phyloP scores from a whole-genome alignment of 257 asterid species.

The Salvia rosmarinus region DNA sequence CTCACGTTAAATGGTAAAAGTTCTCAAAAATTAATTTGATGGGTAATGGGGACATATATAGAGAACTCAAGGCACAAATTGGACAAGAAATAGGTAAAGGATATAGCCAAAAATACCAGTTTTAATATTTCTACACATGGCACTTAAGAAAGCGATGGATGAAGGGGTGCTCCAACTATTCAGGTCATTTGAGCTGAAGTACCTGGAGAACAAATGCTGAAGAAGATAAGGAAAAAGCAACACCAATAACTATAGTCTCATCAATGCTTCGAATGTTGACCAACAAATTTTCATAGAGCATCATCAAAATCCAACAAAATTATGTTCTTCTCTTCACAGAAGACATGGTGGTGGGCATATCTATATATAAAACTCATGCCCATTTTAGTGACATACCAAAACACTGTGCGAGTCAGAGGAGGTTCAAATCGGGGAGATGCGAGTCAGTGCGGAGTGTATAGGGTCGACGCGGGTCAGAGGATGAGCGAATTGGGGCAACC shows the following conservation, averaged over 20 bases:
- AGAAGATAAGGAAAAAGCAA: slow-evolving; percentile 95
- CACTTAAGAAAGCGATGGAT: not conserved
- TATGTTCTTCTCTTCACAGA: too few species aligned
- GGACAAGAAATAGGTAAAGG: not conserved
- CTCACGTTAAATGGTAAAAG: not conserved
- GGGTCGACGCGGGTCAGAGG: too few species aligned
- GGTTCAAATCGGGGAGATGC: too few species aligned
- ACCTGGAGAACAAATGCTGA: slow-evolving; percentile 99
- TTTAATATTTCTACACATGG: not conserved
- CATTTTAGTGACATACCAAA: too few species aligned
- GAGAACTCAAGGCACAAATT: slow-evolving; percentile 3
- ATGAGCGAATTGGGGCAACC: too few species aligned
- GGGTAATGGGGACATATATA: slow-evolving; percentile 4
- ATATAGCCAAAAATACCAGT: not conserved
- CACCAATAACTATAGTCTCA: slow-evolving; percentile 98
- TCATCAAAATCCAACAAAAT: slow-evolving; percentile 26
- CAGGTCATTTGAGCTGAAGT: slow-evolving; percentile 36
- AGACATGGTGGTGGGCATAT: too few species aligned
- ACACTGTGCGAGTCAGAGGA: too few species aligned
- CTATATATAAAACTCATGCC: too few species aligned
- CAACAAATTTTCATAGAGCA: slow-evolving; percentile 43
- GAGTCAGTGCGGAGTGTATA: too few species aligned
- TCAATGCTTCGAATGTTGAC: slow-evolving; percentile 98
- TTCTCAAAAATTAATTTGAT: not conserved
- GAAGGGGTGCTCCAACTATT: slow-evolving; percentile 7